Evolutionary conservation across 2,329 filamentous ascomycete genomes (phyloP).

Genomic region (Trichoderma sp.): DNA sequence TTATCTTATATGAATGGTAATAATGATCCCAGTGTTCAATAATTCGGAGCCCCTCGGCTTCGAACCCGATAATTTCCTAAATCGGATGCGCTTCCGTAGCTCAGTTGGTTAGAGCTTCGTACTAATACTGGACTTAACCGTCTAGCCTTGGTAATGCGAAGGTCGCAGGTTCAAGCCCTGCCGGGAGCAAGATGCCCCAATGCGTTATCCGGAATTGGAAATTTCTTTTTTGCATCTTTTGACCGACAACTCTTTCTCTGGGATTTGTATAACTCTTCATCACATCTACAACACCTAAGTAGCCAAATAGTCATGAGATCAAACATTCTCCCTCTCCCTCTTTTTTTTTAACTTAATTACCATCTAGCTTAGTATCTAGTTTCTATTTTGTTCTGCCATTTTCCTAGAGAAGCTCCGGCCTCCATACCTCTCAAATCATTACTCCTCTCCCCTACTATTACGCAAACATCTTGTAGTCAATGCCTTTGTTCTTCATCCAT

Average conservation of each 20-base stretch:
- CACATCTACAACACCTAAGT: too few relatives aligned
- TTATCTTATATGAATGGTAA: background rate
- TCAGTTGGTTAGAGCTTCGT: constrained; percentile 22
- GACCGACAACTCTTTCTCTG: background rate
- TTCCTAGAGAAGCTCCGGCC: too few relatives aligned
- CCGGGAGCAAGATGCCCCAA: constrained; percentile 1
- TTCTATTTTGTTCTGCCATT: too few relatives aligned
- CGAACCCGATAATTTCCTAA: background rate
- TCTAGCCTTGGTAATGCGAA: constrained; percentile 12
- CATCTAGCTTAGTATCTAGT: too few relatives aligned
- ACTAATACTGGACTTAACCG: constrained; percentile 1
- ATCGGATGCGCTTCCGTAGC: constrained; percentile 6
- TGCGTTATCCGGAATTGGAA: background rate
- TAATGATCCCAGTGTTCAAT: background rate
- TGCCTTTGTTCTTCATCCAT: too few relatives aligned
- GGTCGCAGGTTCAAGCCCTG: constrained; percentile 21
- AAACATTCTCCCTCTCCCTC: too few relatives aligned
- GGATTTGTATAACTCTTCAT: background rate
- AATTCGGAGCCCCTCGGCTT: background rate
- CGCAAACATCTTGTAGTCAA: too few relatives aligned
- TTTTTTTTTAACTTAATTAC: too few relatives aligned
- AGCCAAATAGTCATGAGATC: too few relatives aligned
- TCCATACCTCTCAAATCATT: too few relatives aligned
- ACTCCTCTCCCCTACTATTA: too few relatives aligned
- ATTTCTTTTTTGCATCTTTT: background rate